Percentiles rank a stretch among this genome's conserved stretches.
Evolutionary conservation across 768 basidiomycete genomes (phyloP).

Genomic region (Cystobasidium ongulense): DNA sequence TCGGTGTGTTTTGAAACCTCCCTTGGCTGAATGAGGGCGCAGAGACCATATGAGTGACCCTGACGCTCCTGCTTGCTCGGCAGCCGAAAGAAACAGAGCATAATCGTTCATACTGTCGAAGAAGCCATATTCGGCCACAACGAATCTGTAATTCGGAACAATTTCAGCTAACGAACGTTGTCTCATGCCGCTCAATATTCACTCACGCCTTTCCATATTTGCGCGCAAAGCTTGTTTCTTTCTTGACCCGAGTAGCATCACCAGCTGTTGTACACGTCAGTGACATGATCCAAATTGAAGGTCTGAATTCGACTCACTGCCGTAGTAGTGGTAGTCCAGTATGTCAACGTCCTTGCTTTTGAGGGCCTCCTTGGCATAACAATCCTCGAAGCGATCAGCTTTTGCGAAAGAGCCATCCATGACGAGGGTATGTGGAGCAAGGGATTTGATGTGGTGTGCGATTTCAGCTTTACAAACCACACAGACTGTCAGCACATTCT

Average conservation of each 20-base stretch:
- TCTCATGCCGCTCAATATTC: not conserved
- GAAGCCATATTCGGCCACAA: slow-evolving; percentile 42
- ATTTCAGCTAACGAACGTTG: not conserved
- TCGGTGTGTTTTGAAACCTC: slow-evolving; percentile 39
- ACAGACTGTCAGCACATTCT: not conserved
- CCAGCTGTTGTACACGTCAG: slow-evolving; percentile 25
- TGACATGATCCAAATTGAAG: not conserved
- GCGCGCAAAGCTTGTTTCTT: slow-evolving; percentile 36
- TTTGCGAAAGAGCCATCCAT: slow-evolving; percentile 41
- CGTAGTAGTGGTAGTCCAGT: slow-evolving; percentile 33
- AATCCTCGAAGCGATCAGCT: slow-evolving; percentile 34
- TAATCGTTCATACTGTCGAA: slow-evolving; percentile 34
- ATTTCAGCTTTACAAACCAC: slow-evolving; percentile 12
- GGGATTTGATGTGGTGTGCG: slow-evolving; percentile 38
- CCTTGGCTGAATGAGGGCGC: slow-evolving; percentile 36
- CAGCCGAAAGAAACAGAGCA: slow-evolving; percentile 29
- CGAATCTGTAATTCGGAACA: slow-evolving; percentile 28
- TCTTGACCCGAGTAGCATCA: slow-evolving; percentile 37
- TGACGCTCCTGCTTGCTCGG: slow-evolving; percentile 36
- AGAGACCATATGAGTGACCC: slow-evolving; percentile 41
- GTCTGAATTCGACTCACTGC: not conserved
- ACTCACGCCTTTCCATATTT: slow-evolving; percentile 39
- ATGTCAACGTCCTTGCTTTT: slow-evolving; percentile 34
- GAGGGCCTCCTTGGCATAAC: slow-evolving; percentile 38
- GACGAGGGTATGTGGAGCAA: slow-evolving; percentile 39